These are phyloP conservation scores for Erythrobasidium hasegawianum DNA, from an alignment of 1,284 basidiomycete genomes.

Conservation along the genomic window DNA sequence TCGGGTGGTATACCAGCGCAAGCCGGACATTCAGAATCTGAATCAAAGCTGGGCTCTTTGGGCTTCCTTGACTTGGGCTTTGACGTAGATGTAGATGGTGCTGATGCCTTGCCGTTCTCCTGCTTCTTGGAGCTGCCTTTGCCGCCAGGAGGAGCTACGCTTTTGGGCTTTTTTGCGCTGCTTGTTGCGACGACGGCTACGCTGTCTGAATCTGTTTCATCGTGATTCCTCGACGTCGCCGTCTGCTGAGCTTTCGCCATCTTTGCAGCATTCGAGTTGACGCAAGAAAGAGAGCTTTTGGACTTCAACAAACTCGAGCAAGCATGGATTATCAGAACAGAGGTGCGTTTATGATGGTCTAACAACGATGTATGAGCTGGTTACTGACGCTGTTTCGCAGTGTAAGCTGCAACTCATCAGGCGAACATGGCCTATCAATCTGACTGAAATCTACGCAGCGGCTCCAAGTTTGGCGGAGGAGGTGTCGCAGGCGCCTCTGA, in stretches of 20 bases:
- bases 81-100: neutral
- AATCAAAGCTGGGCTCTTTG: neutral
- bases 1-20: constrained; percentile 20
- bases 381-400: constrained; percentile 3
- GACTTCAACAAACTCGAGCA: neutral
- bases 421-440: too few species aligned
- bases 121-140: constrained; percentile 1
- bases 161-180: neutral
- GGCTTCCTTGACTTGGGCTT: too few species aligned
- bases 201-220: neutral
- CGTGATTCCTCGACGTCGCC: too few species aligned
- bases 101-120: neutral
- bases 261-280: too few species aligned
- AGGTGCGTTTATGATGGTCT: constrained; percentile 5
- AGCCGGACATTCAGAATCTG: constrained; percentile 7
- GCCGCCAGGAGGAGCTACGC: neutral
- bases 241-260: neutral
- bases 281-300: too few species aligned
- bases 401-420: constrained; percentile 62
- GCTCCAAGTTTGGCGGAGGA: constrained; percentile 91
- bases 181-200: neutral
- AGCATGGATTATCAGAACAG: constrained; percentile 31
- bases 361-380: neutral
- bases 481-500: constrained; percentile 84
- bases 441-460: too few species aligned